Evolutionary conservation across 2,329 filamentous ascomycete genomes (phyloP), one percentile per base, ranked within the genome.

Genomic region (Phaeosphaeriaceae sp.): DNA sequence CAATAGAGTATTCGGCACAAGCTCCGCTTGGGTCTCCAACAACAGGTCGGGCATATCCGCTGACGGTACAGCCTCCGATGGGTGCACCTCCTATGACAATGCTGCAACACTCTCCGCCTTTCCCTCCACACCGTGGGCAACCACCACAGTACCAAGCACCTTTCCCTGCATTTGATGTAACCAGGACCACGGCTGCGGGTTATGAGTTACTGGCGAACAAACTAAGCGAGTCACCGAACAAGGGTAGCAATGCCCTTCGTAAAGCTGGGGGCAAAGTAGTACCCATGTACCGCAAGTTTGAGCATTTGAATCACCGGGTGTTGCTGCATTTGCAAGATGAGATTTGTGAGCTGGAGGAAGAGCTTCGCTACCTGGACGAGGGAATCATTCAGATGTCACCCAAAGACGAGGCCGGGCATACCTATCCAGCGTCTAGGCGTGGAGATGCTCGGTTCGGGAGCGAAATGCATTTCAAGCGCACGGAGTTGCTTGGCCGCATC

Each of bases 271-370:
- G 53, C 16, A 29, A 34, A 30, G 42, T 73, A 6, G 61, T 64
- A 7, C 90, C 90, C 1, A 82, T 96, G 50, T 96, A 96, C 70
- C 85, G 92, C 35, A 87, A 87, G 48, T 97, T 97, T 64, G 87
- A 90, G 67, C 81, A 84, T 9, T 76, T 96, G 15, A 92, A 94
- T 62, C 91, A 96, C 68, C 86, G 92, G 2, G 76, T 96, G 2
- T 76, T 97, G 2, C 78, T 96, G 0, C 87, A 94, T 54, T 79
- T 96, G 13, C 92, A 96, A 71, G 91, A 96, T 66, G 90, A 96
- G 69, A 83, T 96, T 15, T 80, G 81, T 23, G 88, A 93, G 61
- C 78, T 96, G 30, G 92, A 96, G 72, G 87, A 91, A 63, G 85
- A 92, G 48, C 80, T 97, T 1, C 82, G 84, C 15, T 77, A 79